Percentiles rank a stretch among this genome's conserved stretches.
Evolutionary conservation across 345 rosid genomes (phyloP).

Genomic region (Eucalyptus regnans): DNA sequence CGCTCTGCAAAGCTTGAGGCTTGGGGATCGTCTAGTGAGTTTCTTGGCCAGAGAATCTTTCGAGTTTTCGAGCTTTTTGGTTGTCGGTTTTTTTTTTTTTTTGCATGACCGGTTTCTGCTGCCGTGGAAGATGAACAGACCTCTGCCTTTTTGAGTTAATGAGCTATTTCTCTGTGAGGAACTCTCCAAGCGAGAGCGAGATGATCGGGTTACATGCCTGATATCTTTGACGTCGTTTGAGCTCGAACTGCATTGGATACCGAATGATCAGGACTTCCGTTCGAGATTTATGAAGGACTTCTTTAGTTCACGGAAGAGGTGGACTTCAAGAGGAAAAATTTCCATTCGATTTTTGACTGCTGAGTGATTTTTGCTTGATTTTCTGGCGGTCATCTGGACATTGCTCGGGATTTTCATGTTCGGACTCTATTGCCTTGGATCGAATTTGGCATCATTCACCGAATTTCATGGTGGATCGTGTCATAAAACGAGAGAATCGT

Average conservation of each 20-base stretch:
- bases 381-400: neutral
- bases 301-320: neutral
- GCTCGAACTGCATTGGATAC: neutral
- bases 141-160: neutral
- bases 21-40: neutral
- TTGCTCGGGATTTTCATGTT: neutral
- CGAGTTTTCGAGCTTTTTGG: neutral
- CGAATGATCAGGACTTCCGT: neutral
- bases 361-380: neutral
- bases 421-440: neutral
- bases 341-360: neutral
- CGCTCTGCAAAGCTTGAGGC: neutral
- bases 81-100: neutral
- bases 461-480: too few species aligned
- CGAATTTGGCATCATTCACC: neutral
- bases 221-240: neutral
- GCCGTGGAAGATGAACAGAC: neutral
- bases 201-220: neutral
- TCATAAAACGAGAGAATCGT: too few species aligned
- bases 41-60: neutral
- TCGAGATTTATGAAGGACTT: neutral
- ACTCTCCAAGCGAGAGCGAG: neutral
- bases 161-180: neutral
- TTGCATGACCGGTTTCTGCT: neutral
- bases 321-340: neutral